Conservation (phyloP, 495 filamentous ascomycete genomes). For the Hypoxylon rickii region DNA sequence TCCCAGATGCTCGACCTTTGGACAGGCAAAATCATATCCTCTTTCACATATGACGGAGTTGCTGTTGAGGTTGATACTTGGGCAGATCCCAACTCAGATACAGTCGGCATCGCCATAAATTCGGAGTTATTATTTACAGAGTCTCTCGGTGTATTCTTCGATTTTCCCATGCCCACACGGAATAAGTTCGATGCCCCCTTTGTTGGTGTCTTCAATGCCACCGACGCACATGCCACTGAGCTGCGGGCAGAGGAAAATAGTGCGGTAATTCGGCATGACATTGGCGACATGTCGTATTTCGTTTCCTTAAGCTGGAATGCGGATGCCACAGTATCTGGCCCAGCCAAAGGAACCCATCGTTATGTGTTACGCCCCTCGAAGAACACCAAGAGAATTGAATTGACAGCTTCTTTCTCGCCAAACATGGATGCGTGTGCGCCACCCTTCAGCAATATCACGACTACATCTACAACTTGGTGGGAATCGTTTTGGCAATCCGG, state of each 20-base stretch:
- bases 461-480: constrained; percentile 42
- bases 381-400: constrained; percentile 23
- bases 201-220: constrained; percentile 53
- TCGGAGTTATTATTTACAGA: constrained; percentile 43
- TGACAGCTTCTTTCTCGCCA: constrained; percentile 44
- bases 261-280: constrained; percentile 50
- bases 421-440: background rate
- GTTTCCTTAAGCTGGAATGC: constrained; percentile 46
- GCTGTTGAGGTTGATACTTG: constrained; percentile 50
- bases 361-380: constrained; percentile 45
- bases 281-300: constrained; percentile 52
- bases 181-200: constrained; percentile 55
- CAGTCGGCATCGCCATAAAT: constrained; percentile 49
- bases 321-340: constrained; percentile 41
- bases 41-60: constrained; percentile 48
- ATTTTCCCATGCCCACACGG: constrained; percentile 53
- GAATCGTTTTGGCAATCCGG: constrained; percentile 51
- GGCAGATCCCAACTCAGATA: constrained; percentile 52
- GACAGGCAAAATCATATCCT: constrained; percentile 51
- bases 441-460: constrained; percentile 7
- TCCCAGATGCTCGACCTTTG: constrained; percentile 55
- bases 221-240: constrained; percentile 48
- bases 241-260: constrained; percentile 30
- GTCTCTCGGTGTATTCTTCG: constrained; percentile 53
- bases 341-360: constrained; percentile 45